Conservation (phyloP, 2,329 filamentous ascomycete genomes). For the Penicillium janthinellum region DNA sequence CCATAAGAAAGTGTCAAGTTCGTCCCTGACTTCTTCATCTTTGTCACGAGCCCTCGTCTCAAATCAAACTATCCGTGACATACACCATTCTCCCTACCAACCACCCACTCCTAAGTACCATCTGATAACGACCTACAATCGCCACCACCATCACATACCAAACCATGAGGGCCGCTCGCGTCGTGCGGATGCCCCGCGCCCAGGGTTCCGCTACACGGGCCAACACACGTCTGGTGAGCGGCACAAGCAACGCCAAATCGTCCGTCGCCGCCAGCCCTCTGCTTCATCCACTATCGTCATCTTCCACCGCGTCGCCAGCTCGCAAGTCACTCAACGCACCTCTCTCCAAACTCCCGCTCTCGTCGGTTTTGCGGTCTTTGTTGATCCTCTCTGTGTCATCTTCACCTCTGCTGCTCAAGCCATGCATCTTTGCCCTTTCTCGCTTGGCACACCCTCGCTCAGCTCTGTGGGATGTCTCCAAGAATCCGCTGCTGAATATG, state of each 20-base stretch:
- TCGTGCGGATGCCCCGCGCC: conserved; percentile 27
- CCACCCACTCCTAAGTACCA: conserved; percentile 3
- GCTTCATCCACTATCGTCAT: conserved; percentile 25
- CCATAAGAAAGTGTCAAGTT: neutral
- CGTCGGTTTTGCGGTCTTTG: conserved; percentile 41
- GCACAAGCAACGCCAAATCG: conserved; percentile 36
- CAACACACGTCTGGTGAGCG: conserved; percentile 32
- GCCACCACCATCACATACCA: conserved; percentile 3
- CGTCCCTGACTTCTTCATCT: neutral
- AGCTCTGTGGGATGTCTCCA: conserved; percentile 50
- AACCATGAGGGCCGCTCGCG: conserved; percentile 35
- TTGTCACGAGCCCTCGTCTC: conserved; percentile 3
- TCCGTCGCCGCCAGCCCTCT: conserved; percentile 31
- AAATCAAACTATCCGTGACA: neutral
- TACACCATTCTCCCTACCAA: neutral
- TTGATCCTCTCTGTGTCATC: conserved; percentile 42
- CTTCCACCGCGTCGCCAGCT: conserved; percentile 19
- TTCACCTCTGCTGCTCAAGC: conserved; percentile 62
- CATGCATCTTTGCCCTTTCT: conserved; percentile 71
- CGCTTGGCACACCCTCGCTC: conserved; percentile 52
- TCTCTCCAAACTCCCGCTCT: conserved; percentile 40
- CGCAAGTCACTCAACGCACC: conserved; percentile 33
- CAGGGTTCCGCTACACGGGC: conserved; percentile 15
- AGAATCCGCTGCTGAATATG: conserved; percentile 49
- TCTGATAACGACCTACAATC: neutral